Evolutionary conservation across 352 stramenopile species (phyloP).

Genomic region (Phytophthora podocarpi): DNA sequence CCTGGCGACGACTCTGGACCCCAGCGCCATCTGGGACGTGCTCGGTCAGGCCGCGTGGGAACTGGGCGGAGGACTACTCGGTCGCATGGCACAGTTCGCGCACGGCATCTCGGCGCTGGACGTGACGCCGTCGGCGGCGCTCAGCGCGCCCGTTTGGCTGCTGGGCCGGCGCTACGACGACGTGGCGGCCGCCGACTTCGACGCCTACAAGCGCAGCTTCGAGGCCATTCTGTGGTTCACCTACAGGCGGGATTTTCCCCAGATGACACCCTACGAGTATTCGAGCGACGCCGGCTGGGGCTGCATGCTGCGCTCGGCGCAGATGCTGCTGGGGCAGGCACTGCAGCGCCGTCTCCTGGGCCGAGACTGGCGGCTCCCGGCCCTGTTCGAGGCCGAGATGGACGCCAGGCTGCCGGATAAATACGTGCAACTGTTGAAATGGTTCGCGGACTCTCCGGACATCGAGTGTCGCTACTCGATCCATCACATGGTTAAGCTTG

Average conservation of each 20-base stretch:
- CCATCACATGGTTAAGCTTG: slow-evolving; percentile 92
- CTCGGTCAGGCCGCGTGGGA: slow-evolving; percentile 35
- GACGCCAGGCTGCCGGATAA: slow-evolving; percentile 39
- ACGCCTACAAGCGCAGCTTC: slow-evolving; percentile 61
- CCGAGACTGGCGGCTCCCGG: slow-evolving; percentile 47
- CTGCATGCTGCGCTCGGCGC: slow-evolving; percentile 95
- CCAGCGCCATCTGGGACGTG: slow-evolving; percentile 27
- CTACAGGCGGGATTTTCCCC: slow-evolving; percentile 88
- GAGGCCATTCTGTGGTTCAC: slow-evolving; percentile 89
- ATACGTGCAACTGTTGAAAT: slow-evolving; percentile 73
- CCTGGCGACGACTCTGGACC: slow-evolving; percentile 21
- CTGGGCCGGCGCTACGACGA: slow-evolving; percentile 47
- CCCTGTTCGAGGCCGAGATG: slow-evolving; percentile 31
- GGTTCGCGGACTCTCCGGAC: slow-evolving; percentile 87
- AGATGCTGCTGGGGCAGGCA: slow-evolving; percentile 94
- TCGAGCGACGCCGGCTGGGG: slow-evolving; percentile 95
- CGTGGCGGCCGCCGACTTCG: slow-evolving; percentile 41
- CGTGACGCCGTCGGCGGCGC: slow-evolving; percentile 37
- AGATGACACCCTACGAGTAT: slow-evolving; percentile 87
- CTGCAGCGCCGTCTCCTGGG: slow-evolving; percentile 83
- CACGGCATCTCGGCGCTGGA: slow-evolving; percentile 83
- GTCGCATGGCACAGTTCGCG: slow-evolving; percentile 81
- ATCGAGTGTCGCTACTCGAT: slow-evolving; percentile 84
- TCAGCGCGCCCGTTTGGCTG: slow-evolving; percentile 55
- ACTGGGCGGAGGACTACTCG: slow-evolving; percentile 50